Evolutionary conservation across 2,329 filamentous ascomycete species (phyloP), one percentile per base, ranked within the genome.

Genomic region (Shiraia bambusicola): DNA sequence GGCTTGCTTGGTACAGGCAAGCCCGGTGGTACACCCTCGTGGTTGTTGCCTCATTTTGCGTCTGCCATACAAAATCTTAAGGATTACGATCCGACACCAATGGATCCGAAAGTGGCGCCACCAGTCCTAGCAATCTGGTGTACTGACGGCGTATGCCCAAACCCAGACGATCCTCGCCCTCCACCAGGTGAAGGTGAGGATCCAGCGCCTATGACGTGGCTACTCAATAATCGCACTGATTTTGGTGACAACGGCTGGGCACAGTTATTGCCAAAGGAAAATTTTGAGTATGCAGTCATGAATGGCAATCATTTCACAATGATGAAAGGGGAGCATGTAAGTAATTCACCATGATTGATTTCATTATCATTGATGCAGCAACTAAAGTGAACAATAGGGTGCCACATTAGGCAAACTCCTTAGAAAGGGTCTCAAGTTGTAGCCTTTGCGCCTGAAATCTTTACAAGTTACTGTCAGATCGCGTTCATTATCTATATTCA

Each of bases 251-350:
- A 87, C 62, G 76, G 82, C 14, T 87, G 83, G 83, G 82, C 82
- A 19, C 79, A 85, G 65, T 82, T 82, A 29, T 69, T 87, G 28
- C 80, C 82, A 37, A 60, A 71, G 35, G 69, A 76, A 39, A 84
- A 82, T 67, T 83, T 87, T 70, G 73, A 74, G 34, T 83, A 78
- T 50, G 76, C 76, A 40, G 81, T 84, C 58, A 85, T 87, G 81
- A 80, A 79, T 12, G 85, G 83, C 2, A 86, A 88, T 58, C 84
- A 88, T 69, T 88, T 88, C 69, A 81, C 77, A 14, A 88, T 88
- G 84, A 87, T 88, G 83, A 81, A 84, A 65, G 82, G 81, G 47
- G 69, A 71, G 37, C 61, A 70, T 49, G 74, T 75, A 67, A 71
- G 71, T 65, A 33, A 4, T 2, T 12, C 25, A 19, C 17, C 6